These are phyloP conservation scores for Nannizziopsis arthrosporioides DNA, from an alignment of 2,329 filamentous ascomycete genomes.

Conservation along the genomic window DNA sequence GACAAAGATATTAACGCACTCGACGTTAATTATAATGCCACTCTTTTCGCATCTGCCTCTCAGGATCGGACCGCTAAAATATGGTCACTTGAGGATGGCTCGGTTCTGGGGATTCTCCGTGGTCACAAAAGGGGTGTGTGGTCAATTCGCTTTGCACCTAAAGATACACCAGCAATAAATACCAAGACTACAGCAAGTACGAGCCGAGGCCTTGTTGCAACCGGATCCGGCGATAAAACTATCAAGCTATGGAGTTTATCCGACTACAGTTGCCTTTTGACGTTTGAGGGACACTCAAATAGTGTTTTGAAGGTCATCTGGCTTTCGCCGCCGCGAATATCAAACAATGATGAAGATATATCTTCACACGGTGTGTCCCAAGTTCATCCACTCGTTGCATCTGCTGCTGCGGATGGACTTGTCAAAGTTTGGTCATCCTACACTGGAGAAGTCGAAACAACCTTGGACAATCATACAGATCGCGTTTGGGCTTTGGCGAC, in stretches of 20 bases:
- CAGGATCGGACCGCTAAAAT: conserved; percentile 97
- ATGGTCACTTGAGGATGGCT: conserved; percentile 81
- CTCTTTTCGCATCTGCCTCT: conserved; percentile 88
- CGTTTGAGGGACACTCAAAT: conserved; percentile 93
- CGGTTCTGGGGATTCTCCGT: conserved; percentile 78
- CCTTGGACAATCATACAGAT: conserved; percentile 93
- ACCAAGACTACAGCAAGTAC: conserved; percentile 58
- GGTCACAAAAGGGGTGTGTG: conserved; percentile 93
- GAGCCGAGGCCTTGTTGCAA: conserved; percentile 71
- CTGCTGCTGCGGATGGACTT: conserved; percentile 82
- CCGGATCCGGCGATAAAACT: conserved; percentile 90
- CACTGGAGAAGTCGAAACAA: conserved; percentile 72
- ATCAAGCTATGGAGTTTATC: conserved; percentile 88
- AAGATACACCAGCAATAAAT: conserved; percentile 61
- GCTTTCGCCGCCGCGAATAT: conserved; percentile 47
- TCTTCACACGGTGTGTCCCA: conserved; percentile 23
- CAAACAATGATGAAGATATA: conserved; percentile 24
- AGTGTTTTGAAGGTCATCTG: conserved; percentile 88
- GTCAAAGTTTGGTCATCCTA: conserved; percentile 94
- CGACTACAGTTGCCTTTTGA: conserved; percentile 84
- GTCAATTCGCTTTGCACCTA: conserved; percentile 82
- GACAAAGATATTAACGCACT: conserved; percentile 98
- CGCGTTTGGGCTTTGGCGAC: conserved; percentile 84
- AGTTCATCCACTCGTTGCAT: conserved; percentile 48
- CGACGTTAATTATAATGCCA: conserved; percentile 60